Evolutionary conservation across 2,329 filamentous ascomycete species (phyloP).

Genomic region (Penicillium nordicum): DNA sequence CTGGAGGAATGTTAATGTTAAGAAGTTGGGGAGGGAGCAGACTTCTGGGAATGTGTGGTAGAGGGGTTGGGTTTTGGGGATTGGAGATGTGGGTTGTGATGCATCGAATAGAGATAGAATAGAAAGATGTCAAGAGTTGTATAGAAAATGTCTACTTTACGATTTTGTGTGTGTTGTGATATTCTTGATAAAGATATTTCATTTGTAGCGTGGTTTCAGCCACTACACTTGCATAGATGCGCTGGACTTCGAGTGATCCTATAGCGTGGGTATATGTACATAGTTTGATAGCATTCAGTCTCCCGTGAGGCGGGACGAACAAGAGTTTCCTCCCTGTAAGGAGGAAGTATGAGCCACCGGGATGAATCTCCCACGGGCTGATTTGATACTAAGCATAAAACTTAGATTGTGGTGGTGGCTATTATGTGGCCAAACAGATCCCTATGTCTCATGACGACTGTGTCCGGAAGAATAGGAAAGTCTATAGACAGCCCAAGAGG

Average conservation of each 20-base stretch:
- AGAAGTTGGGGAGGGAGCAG: conserved; percentile 8
- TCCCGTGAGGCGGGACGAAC: not conserved
- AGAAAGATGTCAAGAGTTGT: not conserved
- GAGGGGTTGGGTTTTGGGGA: not conserved
- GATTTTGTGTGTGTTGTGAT: not conserved
- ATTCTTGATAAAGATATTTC: not conserved
- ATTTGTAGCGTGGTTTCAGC: not conserved
- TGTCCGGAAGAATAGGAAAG: not conserved
- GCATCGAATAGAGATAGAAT: not conserved
- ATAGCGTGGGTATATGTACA: conserved; percentile 4
- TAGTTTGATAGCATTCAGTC: not conserved
- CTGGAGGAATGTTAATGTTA: conserved; percentile 11
- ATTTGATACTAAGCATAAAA: not conserved
- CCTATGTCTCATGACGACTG: not conserved
- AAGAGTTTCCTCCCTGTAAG: not conserved
- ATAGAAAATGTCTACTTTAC: not conserved
- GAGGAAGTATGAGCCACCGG: not conserved
- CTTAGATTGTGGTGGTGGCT: not conserved
- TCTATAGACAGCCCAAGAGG: not conserved
- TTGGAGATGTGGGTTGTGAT: not conserved
- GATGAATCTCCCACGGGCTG: not conserved
- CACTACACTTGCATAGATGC: not conserved
- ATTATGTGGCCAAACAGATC: not conserved
- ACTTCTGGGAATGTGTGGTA: conserved; percentile 7
- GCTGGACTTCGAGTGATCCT: not conserved